Percentiles rank a stretch among this genome's conserved stretches.
Conservation (phyloP, 164 flowering plant species). For the Stephania yunnanensis region DNA sequence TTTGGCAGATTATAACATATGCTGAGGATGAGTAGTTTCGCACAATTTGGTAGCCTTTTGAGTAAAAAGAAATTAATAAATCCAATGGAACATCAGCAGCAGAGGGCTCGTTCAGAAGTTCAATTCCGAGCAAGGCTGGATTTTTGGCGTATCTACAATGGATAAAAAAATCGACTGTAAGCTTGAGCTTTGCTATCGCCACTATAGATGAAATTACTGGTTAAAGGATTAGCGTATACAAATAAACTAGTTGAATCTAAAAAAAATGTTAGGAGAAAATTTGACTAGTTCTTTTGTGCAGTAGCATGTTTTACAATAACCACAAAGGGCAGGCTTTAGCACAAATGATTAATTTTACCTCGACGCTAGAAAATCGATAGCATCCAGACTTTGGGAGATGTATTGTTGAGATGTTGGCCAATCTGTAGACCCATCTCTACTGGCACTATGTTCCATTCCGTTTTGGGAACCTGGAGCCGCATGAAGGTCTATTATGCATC, state of each 20-base stretch:
- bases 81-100: conserved; percentile 60
- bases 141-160: conserved; percentile 62
- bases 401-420: conserved; percentile 60
- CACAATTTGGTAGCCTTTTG: conserved; percentile 66
- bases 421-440: conserved; percentile 67
- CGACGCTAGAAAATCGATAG: conserved; percentile 71
- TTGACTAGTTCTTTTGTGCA: neutral
- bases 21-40: conserved; percentile 61
- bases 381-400: conserved; percentile 63
- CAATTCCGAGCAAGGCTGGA: conserved; percentile 75
- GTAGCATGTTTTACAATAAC: neutral
- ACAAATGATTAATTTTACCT: conserved; percentile 33
- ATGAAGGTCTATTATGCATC: conserved; percentile 88
- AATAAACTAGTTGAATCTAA: neutral
- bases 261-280: neutral
- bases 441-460: conserved; percentile 91
- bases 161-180: conserved; percentile 1
- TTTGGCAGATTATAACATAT: conserved; percentile 76
- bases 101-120: conserved; percentile 81
- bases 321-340: neutral
- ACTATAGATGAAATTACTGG: neutral
- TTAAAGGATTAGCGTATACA: neutral
- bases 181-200: neutral
- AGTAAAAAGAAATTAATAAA: conserved; percentile 53
- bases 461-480: conserved; percentile 96